Evolutionary conservation across 75 land plant genomes (phyloP).

Genomic region (Sequoia sempervirens): DNA sequence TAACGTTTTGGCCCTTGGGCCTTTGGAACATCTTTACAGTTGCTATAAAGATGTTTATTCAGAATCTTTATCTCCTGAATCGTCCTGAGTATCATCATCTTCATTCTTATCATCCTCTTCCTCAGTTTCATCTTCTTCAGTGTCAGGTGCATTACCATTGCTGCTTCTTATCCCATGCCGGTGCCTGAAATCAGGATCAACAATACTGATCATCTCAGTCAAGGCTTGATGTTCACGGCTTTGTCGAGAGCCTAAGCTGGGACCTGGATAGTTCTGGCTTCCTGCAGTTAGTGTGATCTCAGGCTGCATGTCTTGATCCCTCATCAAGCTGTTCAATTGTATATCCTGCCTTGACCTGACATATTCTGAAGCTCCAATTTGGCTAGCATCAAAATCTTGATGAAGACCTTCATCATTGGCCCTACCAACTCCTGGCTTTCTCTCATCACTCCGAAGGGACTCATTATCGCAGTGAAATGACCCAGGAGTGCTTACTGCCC

Average conservation of each 20-base stretch:
- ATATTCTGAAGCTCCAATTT: slow-evolving; percentile 16
- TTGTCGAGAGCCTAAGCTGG: slow-evolving; percentile 2
- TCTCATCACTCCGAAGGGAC: slow-evolving; percentile 33
- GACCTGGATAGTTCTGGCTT: slow-evolving; percentile 38
- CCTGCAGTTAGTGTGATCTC: slow-evolving; percentile 25
- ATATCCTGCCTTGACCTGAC: not conserved
- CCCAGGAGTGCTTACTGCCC: slow-evolving; percentile 78
- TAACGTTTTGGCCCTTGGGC: not conserved
- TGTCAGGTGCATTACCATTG: not conserved
- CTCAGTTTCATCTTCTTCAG: not conserved
- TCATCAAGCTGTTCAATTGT: not conserved
- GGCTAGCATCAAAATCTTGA: slow-evolving; percentile 28
- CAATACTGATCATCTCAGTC: slow-evolving; percentile 55
- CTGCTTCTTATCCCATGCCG: not conserved
- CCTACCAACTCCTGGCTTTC: slow-evolving; percentile 1
- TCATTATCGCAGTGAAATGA: slow-evolving; percentile 76
- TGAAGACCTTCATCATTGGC: slow-evolving; percentile 16
- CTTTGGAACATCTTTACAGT: not conserved
- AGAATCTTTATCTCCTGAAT: not conserved
- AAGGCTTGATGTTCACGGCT: slow-evolving; percentile 37
- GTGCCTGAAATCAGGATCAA: slow-evolving; percentile 41
- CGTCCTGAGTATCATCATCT: slow-evolving; percentile 9
- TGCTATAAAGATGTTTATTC: not conserved
- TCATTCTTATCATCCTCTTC: not conserved
- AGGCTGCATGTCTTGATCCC: not conserved